Evolutionary conservation across 306 rosid genomes (phyloP).

Genomic region (Neltuma alba): DNA sequence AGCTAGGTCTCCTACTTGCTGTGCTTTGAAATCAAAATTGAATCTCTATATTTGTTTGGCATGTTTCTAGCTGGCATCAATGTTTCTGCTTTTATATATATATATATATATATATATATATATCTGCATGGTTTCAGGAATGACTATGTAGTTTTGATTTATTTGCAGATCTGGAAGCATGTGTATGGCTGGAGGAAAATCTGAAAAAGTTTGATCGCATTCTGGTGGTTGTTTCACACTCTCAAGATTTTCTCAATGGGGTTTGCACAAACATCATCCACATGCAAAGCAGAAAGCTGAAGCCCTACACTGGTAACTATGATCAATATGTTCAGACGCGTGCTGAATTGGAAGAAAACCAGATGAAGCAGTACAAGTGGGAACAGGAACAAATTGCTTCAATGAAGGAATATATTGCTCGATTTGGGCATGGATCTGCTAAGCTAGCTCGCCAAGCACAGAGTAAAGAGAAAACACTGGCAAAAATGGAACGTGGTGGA

Average conservation of each 20-base stretch:
- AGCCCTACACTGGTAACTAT: slow-evolving; percentile 83
- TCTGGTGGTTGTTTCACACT: slow-evolving; percentile 93
- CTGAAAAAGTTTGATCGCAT: slow-evolving; percentile 91
- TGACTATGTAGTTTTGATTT: not conserved
- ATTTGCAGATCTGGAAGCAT: slow-evolving; percentile 90
- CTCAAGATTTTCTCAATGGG: slow-evolving; percentile 97
- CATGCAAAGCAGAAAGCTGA: slow-evolving; percentile 87
- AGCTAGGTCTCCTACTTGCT: slow-evolving; percentile 1
- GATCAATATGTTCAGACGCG: slow-evolving; percentile 98
- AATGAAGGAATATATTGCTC: slow-evolving; percentile 97
- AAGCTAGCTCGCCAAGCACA: slow-evolving; percentile 98
- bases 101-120: too few relatives aligned
- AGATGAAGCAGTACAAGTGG: slow-evolving; percentile 98
- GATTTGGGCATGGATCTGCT: slow-evolving; percentile 98
- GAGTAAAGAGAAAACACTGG: slow-evolving; percentile 95
- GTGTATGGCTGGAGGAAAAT: slow-evolving; percentile 99
- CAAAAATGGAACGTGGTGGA: slow-evolving; percentile 98
- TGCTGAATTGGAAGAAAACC: slow-evolving; percentile 91
- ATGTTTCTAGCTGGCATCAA: not conserved
- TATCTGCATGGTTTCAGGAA: not conserved
- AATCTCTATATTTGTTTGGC: not conserved
- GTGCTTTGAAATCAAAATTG: slow-evolving; percentile 2
- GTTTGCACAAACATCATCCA: slow-evolving; percentile 99
- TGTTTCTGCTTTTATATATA: too few relatives aligned
- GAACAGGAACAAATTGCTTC: slow-evolving; percentile 96